Evolutionary conservation across 1,139 yeast genomes (phyloP).

Genomic region (Entelexis sorbosivorans): DNA sequence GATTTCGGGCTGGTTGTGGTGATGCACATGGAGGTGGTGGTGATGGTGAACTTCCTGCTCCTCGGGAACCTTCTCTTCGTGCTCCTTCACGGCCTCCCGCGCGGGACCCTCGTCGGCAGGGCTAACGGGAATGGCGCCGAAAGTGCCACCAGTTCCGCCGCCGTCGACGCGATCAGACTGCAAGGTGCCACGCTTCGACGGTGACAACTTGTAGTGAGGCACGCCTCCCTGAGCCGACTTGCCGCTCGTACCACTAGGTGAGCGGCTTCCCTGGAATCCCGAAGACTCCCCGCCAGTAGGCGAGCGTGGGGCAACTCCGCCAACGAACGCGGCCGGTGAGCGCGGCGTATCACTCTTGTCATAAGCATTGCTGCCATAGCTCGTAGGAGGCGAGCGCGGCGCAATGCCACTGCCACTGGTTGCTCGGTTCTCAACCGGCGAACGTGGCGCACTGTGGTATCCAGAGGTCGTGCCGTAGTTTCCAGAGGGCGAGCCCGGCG

Average conservation of each 20-base stretch:
- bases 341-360: not conserved
- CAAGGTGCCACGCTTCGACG: constrained; percentile 11
- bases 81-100: constrained; percentile 1
- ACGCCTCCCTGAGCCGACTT: constrained; percentile 4
- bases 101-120: constrained; percentile 6
- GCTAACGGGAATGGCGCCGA: constrained; percentile 16
- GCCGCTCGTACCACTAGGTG: not conserved
- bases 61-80: constrained; percentile 5
- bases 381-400: not conserved
- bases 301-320: not conserved
- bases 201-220: constrained; percentile 16
- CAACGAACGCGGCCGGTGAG: not conserved
- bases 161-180: constrained; percentile 13
- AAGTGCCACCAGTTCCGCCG: constrained; percentile 12
- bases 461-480: not conserved
- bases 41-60: constrained; percentile 11
- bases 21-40: constrained; percentile 1
- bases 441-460: not conserved
- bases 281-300: not conserved
- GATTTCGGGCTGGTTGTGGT: constrained; percentile 1
- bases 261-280: not conserved
- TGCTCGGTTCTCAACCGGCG: not conserved
- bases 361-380: not conserved
- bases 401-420: not conserved
- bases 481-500: not conserved